Percentiles rank a stretch among this genome's conserved stretches.
phyloP scores from a whole-genome alignment of 2,329 filamentous ascomycete genomes.

The Colletotrichum lupini region DNA sequence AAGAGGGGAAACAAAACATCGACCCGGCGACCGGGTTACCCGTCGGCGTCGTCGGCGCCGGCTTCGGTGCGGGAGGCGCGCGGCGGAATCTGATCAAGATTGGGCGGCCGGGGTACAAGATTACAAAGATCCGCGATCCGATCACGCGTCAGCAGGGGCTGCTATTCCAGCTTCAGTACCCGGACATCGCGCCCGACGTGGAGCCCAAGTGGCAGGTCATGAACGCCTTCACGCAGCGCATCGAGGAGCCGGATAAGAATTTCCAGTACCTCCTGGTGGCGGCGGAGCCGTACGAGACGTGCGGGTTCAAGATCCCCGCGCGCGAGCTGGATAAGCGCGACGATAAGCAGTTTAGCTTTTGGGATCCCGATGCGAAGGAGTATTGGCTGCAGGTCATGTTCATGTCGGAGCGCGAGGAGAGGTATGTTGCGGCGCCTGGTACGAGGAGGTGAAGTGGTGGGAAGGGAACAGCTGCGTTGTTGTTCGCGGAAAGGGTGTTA shows the following conservation, averaged over 20 bases:
- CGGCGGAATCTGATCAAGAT: constrained; percentile 92
- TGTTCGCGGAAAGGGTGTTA: not conserved
- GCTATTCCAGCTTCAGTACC: constrained; percentile 96
- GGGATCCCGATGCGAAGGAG: constrained; percentile 94
- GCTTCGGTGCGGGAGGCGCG: constrained; percentile 64
- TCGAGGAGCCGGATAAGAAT: constrained; percentile 93
- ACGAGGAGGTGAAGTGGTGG: constrained; percentile 55
- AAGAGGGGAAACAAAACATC: constrained; percentile 80
- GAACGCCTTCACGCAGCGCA: constrained; percentile 95
- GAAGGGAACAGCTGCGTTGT: not conserved
- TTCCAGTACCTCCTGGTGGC: constrained; percentile 96
- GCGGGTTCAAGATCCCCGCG: constrained; percentile 94
- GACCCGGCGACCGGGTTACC: constrained; percentile 77
- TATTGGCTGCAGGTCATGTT: constrained; percentile 99
- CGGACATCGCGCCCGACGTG: constrained; percentile 82
- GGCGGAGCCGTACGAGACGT: constrained; percentile 97
- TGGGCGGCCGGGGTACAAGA: constrained; percentile 95
- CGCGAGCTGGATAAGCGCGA: constrained; percentile 91
- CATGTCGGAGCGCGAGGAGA: constrained; percentile 96
- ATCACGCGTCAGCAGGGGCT: constrained; percentile 89
- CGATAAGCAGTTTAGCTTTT: constrained; percentile 92
- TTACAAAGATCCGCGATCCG: constrained; percentile 93
- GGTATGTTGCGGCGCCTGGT: constrained; percentile 76
- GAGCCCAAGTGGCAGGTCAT: constrained; percentile 92
- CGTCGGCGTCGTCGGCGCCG: constrained; percentile 79